Percentiles rank a stretch among this genome's conserved stretches.
Evolutionary conservation across 176 grass and related monocot species (phyloP).

Genomic region (Oryza glaberrima): DNA sequence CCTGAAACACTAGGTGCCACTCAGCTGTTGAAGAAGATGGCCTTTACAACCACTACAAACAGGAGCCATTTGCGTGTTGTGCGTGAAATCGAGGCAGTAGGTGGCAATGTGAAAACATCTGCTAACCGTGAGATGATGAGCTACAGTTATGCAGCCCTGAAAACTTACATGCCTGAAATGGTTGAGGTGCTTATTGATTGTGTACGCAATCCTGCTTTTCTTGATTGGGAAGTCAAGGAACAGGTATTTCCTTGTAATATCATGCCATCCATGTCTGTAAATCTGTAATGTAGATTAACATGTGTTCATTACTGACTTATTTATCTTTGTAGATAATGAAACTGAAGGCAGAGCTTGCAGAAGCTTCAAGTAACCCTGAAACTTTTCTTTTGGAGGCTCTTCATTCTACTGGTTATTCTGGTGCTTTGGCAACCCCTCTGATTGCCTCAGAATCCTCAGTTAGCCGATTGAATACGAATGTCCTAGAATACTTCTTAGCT

Average conservation of each 20-base stretch:
- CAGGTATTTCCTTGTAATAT: constrained; percentile 58
- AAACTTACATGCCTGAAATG: constrained; percentile 92
- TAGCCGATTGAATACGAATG: constrained; percentile 63
- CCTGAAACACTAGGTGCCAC: constrained; percentile 61
- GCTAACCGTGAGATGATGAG: constrained; percentile 78
- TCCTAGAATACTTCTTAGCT: constrained; percentile 75
- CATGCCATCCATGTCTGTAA: background rate
- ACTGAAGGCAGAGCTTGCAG: constrained; percentile 61
- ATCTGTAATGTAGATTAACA: constrained; percentile 26
- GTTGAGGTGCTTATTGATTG: constrained; percentile 93
- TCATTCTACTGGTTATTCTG: constrained; percentile 92
- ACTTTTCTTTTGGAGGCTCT: constrained; percentile 87
- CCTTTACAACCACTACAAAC: constrained; percentile 78
- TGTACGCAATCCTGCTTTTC: constrained; percentile 78
- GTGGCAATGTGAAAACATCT: constrained; percentile 77
- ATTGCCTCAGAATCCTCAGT: constrained; percentile 69
- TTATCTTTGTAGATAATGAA: constrained; percentile 59
- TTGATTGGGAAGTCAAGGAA: constrained; percentile 98
- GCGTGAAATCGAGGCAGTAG: constrained; percentile 85
- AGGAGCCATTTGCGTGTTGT: constrained; percentile 83
- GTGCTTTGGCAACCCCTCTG: constrained; percentile 89
- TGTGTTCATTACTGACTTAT: constrained; percentile 24
- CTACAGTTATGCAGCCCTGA: constrained; percentile 83
- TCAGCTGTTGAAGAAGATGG: constrained; percentile 82
- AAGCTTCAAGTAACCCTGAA: constrained; percentile 73